Percentiles rank a stretch among this genome's conserved stretches.
Conservation (phyloP, 805 yeast genomes). For the Lipomyces lipofer region DNA sequence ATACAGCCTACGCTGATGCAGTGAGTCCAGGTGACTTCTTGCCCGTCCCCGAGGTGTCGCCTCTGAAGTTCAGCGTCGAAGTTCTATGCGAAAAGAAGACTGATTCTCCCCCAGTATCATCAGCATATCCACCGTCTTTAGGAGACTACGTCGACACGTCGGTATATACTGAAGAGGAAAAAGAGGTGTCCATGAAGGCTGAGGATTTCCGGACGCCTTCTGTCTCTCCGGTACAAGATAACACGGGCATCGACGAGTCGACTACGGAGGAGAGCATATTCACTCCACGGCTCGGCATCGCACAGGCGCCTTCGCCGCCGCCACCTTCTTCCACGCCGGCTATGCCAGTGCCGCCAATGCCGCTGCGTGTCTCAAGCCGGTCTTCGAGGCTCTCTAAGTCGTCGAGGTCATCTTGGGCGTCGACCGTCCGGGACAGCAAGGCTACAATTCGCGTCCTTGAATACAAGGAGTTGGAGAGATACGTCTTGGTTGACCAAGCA, state of each 20-base stretch:
- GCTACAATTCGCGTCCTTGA: constrained; percentile 9
- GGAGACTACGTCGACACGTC: constrained; percentile 3
- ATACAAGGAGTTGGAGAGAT: background rate
- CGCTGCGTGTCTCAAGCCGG: background rate
- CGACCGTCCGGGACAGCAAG: constrained; percentile 23
- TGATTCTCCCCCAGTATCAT: background rate
- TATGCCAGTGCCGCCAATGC: background rate
- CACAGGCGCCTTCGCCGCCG: background rate
- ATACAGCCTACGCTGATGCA: background rate
- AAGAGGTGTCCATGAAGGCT: background rate
- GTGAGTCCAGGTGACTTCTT: background rate
- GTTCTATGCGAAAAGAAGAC: background rate
- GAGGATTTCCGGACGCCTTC: no score
- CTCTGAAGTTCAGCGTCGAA: constrained; percentile 5
- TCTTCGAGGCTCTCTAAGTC: background rate
- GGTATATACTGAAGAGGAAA: background rate
- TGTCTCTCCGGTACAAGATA: background rate
- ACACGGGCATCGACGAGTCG: background rate
- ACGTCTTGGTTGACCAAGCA: constrained; percentile 8
- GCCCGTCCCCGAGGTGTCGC: constrained; percentile 3
- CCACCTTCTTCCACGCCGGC: background rate
- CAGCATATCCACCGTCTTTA: constrained; percentile 12
- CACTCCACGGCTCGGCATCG: background rate
- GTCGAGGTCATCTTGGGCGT: constrained; percentile 6
- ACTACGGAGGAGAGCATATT: background rate